Base-by-base conservation (phyloP, 225 moss, liverwort and hornwort genomes). In the Pseudisothecium myosuroides region DNA sequence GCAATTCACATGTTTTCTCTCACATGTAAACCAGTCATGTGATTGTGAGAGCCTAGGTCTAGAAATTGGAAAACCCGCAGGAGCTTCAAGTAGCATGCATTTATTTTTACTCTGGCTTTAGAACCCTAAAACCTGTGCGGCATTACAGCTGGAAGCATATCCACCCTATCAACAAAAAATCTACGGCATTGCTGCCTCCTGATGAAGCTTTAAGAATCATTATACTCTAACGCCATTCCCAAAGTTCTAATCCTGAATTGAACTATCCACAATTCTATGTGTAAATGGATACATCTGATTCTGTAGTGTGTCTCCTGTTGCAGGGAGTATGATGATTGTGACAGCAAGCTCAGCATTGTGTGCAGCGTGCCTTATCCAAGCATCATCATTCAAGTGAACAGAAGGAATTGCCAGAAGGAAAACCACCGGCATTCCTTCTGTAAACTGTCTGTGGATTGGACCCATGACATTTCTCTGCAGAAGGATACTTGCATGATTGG, bases 331-430 rank as follows among this genome's bases (percentile, higher is more conserved):
- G 41, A 50, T 92, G 83, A 58, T 91, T 37, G 88, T 92, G 37
- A 91, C 92, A 34, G 81, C 87, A 84, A 89, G 91, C 86, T 89
- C 85, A 31, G 85, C 81, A 73, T 75, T 94, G 45, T 92, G 91
- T 84, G 83, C 91, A 61, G 84, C 78, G 16, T 85, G 41, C 39
- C 60, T 90, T 55, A 39, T 89, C 75, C 76, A 87, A 49, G n/a
- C 22, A 71, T 76, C 54, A 17, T 43, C 54, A 17, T 69, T 77
- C n/a, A 67, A 9, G 6, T 39, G 21, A 31, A 23, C 66, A 47
- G 22, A 69, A 64, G 71, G 63, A 82, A 47, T 39, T 71, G 47
- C 22, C 55, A 14, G 34, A 58, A 10, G 79, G 28, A 36, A 60
- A 32, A 24, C 67, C n/a, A 39, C 15, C 41, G 79, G 5, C 54